Evolutionary conservation across 163 green algal species (phyloP), one percentile per base, ranked within the genome.

Genomic region (Chloroidium sp.): DNA sequence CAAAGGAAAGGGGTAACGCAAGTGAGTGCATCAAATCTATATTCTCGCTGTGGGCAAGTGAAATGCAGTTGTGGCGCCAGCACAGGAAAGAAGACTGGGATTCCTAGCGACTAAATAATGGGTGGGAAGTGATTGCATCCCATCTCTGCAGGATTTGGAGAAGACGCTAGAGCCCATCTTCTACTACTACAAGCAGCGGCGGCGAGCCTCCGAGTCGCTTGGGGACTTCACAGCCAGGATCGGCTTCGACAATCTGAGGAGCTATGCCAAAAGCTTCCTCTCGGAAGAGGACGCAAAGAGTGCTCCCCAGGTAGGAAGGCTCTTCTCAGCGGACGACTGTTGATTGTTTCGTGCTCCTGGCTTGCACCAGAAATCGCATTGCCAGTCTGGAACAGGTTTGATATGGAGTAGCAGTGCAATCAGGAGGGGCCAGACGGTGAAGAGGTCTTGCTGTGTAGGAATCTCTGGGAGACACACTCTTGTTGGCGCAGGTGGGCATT

Each of bases 161-260:
- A 83, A 85, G 13, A 93, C 90, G 67, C 87, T 99, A 74, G 94
- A 98, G 90, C 95, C 97, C 12, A 82, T 99, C 4, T 93, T 99
- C 69, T 86, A 82, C 13, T 82, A 90, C 13, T 98, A 89, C 81
- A 91, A 91, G 76, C 81, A 88, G 79, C 78, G 85, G 78, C 78
- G 87, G 64, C 85, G 85, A 8, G 64, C 80, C 0, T 86, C 77
- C 8, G 96, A 99, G 88, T 76, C 69, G 2, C 95, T 99, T 79
- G 97, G 97, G 62, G 93, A 98, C 86, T 99, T 97, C 84, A 85
- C 77, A 61, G 88, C 90, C 1, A 89, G 95, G 78, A 78, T 95
- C 0, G 94, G 93, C 60, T 93, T 96, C 77, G 79, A 87, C 0
- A 84, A 84, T 8, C 78, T 97, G 2, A 59, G 82, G 60, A 59